Evolutionary conservation across 2,329 filamentous ascomycete genomes (phyloP), one percentile per base, ranked within the genome.

Genomic region (Thermothelomyces thermophilus): DNA sequence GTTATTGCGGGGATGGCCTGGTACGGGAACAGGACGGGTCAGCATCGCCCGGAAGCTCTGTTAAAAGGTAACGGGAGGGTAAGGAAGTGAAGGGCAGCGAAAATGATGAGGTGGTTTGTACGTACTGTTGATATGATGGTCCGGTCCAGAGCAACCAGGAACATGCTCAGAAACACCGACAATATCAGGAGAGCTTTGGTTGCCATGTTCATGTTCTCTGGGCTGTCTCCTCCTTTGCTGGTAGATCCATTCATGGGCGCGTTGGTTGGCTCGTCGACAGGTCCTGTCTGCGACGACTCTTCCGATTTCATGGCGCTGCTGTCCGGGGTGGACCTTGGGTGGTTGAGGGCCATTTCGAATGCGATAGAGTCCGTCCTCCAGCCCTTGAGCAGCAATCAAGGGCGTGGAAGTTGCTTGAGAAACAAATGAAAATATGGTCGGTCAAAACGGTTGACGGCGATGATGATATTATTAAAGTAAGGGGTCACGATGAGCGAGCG

Each of bases 1-100:
- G 56, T 55, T 17, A 56, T 58, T 28, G 37, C 39, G 17, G 56
- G 56, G 17, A 58, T 52, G 35, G 54, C 56, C 48, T 51, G 31
- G 43, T 46, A n/a, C n/a, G n/a, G n/a, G n/a, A n/a, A n/a, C 7
- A 47, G 16, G 13, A 48, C 43, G 36, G 52, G 47, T 34, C 46
- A 46, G n/a, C 24, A 33, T 17, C n/a, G 2, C 14, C 13, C 4
- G 5, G 34, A 34, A 8, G 6, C 13, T 35, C 14, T 35, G 13
- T 35, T n/a, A 35, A 6, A n/a, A 9, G 14, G 8, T 10, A 9
- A 9, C 14, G 14, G 33, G 8, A n/a, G 33, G 6, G 33, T 4
- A 9, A n/a, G 33, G 33, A 16, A 35, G 7, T 16, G 6, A 5
- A 16, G 13, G 8, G 16, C 6, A 35, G 4, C 6, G 26, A 30